A percentile compares a stretch with the other conserved stretches of the same genome.
These are phyloP conservation scores for Dactylellina leptospora DNA, from an alignment of 2,329 filamentous ascomycete species.

Conservation along the genomic window DNA sequence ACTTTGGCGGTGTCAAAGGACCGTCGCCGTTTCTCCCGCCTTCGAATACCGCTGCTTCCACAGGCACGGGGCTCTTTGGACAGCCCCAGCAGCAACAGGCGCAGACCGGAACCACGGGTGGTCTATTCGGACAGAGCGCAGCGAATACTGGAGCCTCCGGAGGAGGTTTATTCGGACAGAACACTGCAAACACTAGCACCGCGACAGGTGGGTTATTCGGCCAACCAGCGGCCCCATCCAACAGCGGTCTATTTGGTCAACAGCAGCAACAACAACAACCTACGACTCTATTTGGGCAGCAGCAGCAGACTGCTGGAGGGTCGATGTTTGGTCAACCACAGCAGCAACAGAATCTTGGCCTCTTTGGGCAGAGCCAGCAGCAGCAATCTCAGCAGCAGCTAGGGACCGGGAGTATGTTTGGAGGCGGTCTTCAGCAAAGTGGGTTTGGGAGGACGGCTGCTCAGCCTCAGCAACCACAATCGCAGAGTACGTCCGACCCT, in stretches of 20 bases:
- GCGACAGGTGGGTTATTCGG: constrained; percentile 53
- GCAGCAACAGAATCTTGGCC: constrained; percentile 41
- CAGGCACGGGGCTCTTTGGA: constrained; percentile 51
- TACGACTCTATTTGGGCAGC: constrained; percentile 44
- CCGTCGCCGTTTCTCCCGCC: constrained; percentile 42
- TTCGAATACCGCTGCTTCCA: constrained; percentile 18
- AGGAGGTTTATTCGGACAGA: constrained; percentile 56
- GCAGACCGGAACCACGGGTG: constrained; percentile 6
- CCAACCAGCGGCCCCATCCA: constrained; percentile 33
- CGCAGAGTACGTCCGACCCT: constrained; percentile 40
- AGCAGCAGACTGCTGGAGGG: constrained; percentile 60
- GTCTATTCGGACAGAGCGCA: constrained; percentile 40
- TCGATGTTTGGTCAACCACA: constrained; percentile 53
- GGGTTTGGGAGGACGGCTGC: constrained; percentile 52
- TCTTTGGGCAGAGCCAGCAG: constrained; percentile 45
- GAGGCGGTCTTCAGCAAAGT: constrained; percentile 39
- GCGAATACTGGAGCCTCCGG: constrained; percentile 17
- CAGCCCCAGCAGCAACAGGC: constrained; percentile 53
- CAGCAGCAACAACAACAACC: constrained; percentile 49
- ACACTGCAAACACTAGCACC: constrained; percentile 47
- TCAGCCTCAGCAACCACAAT: constrained; percentile 44
- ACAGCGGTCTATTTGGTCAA: constrained; percentile 50
- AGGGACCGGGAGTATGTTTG: constrained; percentile 33
- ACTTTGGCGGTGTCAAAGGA: constrained; percentile 51
- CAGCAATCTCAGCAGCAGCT: constrained; percentile 43